Base-by-base conservation (phyloP, 306 rosid genomes). In the Aeschynomene evenia region DNA sequence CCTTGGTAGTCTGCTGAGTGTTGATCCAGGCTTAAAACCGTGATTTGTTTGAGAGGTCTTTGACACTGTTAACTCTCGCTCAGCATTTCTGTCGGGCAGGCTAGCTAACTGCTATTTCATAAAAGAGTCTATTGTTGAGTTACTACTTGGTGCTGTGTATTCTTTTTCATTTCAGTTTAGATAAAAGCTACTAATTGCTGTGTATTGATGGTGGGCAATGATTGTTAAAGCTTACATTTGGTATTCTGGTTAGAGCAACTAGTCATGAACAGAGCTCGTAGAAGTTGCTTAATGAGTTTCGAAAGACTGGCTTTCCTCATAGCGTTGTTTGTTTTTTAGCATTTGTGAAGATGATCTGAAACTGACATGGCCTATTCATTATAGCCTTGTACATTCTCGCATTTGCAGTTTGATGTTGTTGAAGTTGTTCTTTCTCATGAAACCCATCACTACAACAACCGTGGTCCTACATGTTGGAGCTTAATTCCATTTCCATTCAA, bases 1-100 rank as follows among this genome's bases (percentile, higher is more conserved):
- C 51, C 55, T 57, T 78, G 4, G 7, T 23, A 55, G 62, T 33
- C n/a, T 65, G 73, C 45, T 45, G 51, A 45, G 20, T n/a, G 20
- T 66, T 37, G 29, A n/a, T 49, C 54, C 23, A 14, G 72, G 19
- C 60, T 45, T 45, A 7, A 52, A 66, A 42, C 24, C 62, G 31
- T 13, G 36, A 28, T 22, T 63, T 18, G 18, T 52, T 57, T 56
- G 15, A 12, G 37, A 65, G 42, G n/a, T n/a, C n/a, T n/a, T n/a
- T n/a, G n/a, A n/a, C n/a, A n/a, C n/a, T n/a, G n/a, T n/a, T n/a
- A n/a, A n/a, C n/a, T n/a, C n/a, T n/a, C n/a, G n/a, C n/a, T 62
- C 24, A 12, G 52, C 66, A 51, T 29, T 61, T 62, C 40, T 57
- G n/a, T n/a, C n/a, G n/a, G 51, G 34, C 29, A 12, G 69, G 62